These are phyloP conservation scores for Naegleria gruberi DNA, from an alignment of 208 protist species.

Conservation along the genomic window DNA sequence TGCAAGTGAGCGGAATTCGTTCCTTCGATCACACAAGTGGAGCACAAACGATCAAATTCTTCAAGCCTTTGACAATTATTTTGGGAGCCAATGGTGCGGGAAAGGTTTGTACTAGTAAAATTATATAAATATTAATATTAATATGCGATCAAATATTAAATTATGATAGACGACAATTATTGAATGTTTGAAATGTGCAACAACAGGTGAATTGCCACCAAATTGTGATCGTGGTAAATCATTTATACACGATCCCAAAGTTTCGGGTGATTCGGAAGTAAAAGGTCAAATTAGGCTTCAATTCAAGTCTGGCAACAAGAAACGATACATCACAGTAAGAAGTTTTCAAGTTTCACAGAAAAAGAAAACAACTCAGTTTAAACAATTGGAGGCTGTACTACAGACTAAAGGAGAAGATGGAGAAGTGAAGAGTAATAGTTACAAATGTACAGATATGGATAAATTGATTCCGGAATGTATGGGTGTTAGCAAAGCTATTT, in stretches of 20 bases:
- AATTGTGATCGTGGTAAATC: constrained; percentile 78
- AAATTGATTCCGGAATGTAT: constrained; percentile 87
- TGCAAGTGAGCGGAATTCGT: constrained; percentile 90
- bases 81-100: constrained; percentile 92
- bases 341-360: constrained; percentile 77
- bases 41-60: constrained; percentile 82
- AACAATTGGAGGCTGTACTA: constrained; percentile 82
- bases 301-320: constrained; percentile 65
- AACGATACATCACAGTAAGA: constrained; percentile 76
- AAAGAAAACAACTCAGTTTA: constrained; percentile 71
- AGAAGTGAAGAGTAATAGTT: constrained; percentile 39
- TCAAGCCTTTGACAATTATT: constrained; percentile 96
- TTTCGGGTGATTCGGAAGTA: constrained; percentile 81
- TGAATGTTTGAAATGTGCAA: constrained; percentile 91
- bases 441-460: constrained; percentile 84
- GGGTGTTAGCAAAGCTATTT: constrained; percentile 89
- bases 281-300: constrained; percentile 93
- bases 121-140: not conserved
- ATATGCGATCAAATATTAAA: constrained; percentile 41
- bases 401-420: constrained; percentile 65
- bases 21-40: constrained; percentile 81
- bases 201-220: constrained; percentile 90
- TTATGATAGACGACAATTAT: constrained; percentile 80
- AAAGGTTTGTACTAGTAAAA: constrained; percentile 31
- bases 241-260: constrained; percentile 95